These are phyloP conservation scores for Kazachstania viticola DNA, from an alignment of 805 yeast genomes.

Conservation along the genomic window DNA sequence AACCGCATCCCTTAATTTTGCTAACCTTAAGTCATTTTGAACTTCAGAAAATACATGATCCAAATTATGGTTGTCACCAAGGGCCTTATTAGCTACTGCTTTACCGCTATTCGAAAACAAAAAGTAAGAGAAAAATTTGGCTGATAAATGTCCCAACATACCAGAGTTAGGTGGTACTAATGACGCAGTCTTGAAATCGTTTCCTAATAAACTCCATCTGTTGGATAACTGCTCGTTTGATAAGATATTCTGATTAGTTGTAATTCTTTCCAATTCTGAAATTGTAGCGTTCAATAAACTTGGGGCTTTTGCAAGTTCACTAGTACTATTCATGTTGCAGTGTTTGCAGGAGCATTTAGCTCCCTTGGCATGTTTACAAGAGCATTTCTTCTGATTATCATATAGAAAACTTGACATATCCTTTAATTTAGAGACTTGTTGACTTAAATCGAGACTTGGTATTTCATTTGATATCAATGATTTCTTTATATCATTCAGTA, in stretches of 20 bases:
- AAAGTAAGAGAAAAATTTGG: slow-evolving; percentile 63
- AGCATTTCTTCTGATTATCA: slow-evolving; percentile 2
- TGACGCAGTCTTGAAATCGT: slow-evolving; percentile 82
- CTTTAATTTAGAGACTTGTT: slow-evolving; percentile 24
- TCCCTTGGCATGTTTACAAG: slow-evolving; percentile 1
- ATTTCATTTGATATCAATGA: slow-evolving; percentile 13
- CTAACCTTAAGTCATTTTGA: slow-evolving; percentile 57
- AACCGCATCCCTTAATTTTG: slow-evolving; percentile 77
- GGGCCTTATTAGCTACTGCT: slow-evolving; percentile 29
- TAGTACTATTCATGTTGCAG: not conserved
- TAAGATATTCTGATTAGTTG: slow-evolving; percentile 43
- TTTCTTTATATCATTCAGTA: slow-evolving; percentile 14
- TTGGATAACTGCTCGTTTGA: slow-evolving; percentile 67
- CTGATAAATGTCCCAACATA: slow-evolving; percentile 79
- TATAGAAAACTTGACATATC: slow-evolving; percentile 18
- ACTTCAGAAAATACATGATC: slow-evolving; percentile 86
- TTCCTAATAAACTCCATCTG: slow-evolving; percentile 69
- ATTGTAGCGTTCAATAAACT: slow-evolving; percentile 18
- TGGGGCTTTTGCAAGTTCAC: slow-evolving; percentile 3
- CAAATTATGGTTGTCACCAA: slow-evolving; percentile 40
- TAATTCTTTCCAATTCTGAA: slow-evolving; percentile 35
- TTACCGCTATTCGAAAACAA: slow-evolving; percentile 70
- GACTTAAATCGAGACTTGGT: slow-evolving; percentile 25
- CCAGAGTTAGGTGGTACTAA: slow-evolving; percentile 94
- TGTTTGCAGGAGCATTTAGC: not conserved